These are phyloP conservation scores for Apophysomyces sp. DNA, from an alignment of 371 early-diverging fungal genomes.

Conservation along the genomic window DNA sequence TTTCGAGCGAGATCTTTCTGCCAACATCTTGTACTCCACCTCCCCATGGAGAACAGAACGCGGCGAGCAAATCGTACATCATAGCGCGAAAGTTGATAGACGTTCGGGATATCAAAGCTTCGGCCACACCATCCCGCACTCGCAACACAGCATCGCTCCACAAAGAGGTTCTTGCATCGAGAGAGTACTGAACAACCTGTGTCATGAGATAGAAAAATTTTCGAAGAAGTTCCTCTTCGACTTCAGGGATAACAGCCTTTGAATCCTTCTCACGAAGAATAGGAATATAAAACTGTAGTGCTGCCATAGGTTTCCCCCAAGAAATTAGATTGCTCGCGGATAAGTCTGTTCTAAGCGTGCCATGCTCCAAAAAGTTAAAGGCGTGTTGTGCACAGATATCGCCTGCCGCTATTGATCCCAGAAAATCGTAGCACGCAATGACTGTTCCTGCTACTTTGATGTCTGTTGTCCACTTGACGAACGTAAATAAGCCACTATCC, in stretches of 20 bases:
- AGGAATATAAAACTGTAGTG: constrained; percentile 31
- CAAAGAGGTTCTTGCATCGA: constrained; percentile 26
- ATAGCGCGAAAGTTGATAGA: constrained; percentile 35
- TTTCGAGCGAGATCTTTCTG: constrained; percentile 18
- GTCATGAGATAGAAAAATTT: constrained; percentile 29
- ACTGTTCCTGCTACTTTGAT: constrained; percentile 31
- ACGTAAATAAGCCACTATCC: constrained; percentile 59
- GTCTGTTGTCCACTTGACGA: constrained; percentile 73
- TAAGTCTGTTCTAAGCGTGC: constrained; percentile 17
- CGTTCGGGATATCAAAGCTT: constrained; percentile 23
- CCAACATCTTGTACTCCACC: constrained; percentile 34
- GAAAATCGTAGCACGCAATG: constrained; percentile 34
- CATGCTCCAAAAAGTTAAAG: constrained; percentile 25
- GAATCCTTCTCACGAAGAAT: constrained; percentile 15
- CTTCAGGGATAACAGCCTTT: constrained; percentile 13
- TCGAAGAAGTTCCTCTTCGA: constrained; percentile 29
- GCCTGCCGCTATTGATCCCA: constrained; percentile 41
- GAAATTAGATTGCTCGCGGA: constrained; percentile 28
- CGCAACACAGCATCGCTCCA: constrained; percentile 19
- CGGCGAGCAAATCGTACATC: constrained; percentile 35
- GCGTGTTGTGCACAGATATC: constrained; percentile 29
- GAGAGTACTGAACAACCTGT: constrained; percentile 41
- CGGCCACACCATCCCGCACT: constrained; percentile 9
- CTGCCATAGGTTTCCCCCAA: constrained; percentile 43
- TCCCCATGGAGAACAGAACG: constrained; percentile 43